These are phyloP conservation scores for Aspergillus latus DNA, from an alignment of 2,329 filamentous ascomycete species.

Conservation along the genomic window DNA sequence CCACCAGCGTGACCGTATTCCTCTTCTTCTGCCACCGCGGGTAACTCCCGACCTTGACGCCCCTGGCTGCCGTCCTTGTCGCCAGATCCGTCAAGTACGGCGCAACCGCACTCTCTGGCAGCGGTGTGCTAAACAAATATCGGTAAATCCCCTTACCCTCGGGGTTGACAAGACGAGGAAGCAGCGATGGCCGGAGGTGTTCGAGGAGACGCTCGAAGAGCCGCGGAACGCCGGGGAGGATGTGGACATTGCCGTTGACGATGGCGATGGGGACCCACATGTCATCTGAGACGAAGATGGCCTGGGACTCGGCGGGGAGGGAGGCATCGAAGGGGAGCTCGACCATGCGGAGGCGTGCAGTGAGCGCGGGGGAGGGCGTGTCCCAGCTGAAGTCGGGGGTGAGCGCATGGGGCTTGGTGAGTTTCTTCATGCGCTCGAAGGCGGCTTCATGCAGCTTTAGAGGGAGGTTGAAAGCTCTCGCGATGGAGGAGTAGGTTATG, in stretches of 20 bases:
- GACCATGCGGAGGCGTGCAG: constrained; percentile 87
- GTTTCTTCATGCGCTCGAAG: constrained; percentile 76
- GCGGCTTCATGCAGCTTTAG: constrained; percentile 75
- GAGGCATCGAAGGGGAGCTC: constrained; percentile 74
- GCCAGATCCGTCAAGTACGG: constrained; percentile 79
- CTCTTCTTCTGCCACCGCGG: constrained; percentile 83
- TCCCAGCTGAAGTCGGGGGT: constrained; percentile 83
- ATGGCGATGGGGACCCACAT: constrained; percentile 89
- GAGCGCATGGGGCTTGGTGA: constrained; percentile 71
- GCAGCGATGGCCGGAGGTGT: constrained; percentile 68
- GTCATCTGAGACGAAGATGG: constrained; percentile 74
- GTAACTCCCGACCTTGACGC: constrained; percentile 93
- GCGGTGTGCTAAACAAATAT: constrained; percentile 80
- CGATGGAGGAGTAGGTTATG: constrained; percentile 93
- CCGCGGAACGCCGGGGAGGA: constrained; percentile 83
- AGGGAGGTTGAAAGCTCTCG: constrained; percentile 77
- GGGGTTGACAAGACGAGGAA: constrained; percentile 72
- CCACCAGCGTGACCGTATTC: constrained; percentile 89
- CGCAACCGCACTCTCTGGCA: constrained; percentile 83
- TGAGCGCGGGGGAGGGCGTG: constrained; percentile 71
- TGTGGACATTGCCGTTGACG: constrained; percentile 91
- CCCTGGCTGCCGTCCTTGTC: constrained; percentile 67
- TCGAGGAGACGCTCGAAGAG: constrained; percentile 79
- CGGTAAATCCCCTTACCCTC: constrained; percentile 78
- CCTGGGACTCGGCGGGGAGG: constrained; percentile 66